Percentiles rank a stretch among this genome's conserved stretches.
These are phyloP conservation scores for Centrapalus pauciflorus DNA, from an alignment of 129 eudicot species.

Conservation along the genomic window DNA sequence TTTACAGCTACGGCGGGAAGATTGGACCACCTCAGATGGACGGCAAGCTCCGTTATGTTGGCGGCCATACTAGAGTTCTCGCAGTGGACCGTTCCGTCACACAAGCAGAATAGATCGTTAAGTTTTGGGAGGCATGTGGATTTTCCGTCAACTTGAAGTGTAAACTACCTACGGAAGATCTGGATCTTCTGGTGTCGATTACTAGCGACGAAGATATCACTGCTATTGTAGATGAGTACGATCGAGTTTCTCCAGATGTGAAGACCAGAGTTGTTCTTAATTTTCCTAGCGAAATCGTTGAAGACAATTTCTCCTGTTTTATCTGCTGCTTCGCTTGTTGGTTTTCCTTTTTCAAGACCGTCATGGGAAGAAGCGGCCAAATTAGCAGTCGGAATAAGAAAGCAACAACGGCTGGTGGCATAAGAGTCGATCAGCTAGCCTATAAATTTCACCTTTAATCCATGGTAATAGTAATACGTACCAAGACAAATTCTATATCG, in stretches of 20 bases:
- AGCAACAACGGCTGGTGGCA: too few relatives aligned
- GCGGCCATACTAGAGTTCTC: constrained; percentile 56
- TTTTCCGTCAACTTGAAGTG: constrained; percentile 37
- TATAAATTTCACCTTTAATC: too few relatives aligned
- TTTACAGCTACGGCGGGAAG: constrained; percentile 68
- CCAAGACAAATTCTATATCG: too few relatives aligned
- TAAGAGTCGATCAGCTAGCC: too few relatives aligned
- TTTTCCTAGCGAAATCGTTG: constrained; percentile 21
- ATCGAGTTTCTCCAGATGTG: constrained; percentile 26
- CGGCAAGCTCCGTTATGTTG: constrained; percentile 59
- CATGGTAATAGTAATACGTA: too few relatives aligned
- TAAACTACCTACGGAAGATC: constrained; percentile 48
- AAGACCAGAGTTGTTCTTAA: constrained; percentile 53
- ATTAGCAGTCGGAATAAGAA: background rate
- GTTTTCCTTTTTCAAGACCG: background rate
- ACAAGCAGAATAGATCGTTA: constrained; percentile 43
- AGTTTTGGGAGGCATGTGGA: constrained; percentile 49
- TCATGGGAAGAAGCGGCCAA: too few relatives aligned
- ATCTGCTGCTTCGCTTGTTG: constrained; percentile 25
- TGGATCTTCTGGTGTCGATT: constrained; percentile 44
- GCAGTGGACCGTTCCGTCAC: constrained; percentile 41
- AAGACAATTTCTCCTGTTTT: constrained; percentile 34
- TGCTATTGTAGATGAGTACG: constrained; percentile 42
- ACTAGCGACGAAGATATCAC: constrained; percentile 41
- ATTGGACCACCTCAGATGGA: constrained; percentile 61